These are phyloP conservation scores for Puccinia coronata DNA, from an alignment of 1,284 basidiomycete genomes.

Conservation along the genomic window DNA sequence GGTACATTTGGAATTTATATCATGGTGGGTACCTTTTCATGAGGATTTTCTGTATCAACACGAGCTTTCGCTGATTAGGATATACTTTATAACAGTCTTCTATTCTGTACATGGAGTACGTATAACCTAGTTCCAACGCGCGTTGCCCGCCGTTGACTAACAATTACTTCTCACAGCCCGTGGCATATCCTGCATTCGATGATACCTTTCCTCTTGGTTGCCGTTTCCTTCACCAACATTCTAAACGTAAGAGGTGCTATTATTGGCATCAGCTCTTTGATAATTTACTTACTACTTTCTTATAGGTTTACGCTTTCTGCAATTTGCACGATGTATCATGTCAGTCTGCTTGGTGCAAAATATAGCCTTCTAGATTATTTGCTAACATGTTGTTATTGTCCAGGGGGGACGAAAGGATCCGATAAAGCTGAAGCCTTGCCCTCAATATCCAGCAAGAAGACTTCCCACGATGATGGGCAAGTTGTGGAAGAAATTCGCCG, in stretches of 20 bases:
- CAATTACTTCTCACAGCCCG: constrained; percentile 63
- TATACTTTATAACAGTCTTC: constrained; percentile 21
- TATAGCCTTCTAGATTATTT: neutral
- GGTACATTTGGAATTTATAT: constrained; percentile 72
- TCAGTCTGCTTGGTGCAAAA: neutral
- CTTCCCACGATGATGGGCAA: constrained; percentile 69
- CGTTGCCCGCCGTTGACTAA: neutral
- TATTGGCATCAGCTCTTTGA: neutral
- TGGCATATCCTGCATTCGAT: constrained; percentile 93
- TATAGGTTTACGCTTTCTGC: constrained; percentile 89
- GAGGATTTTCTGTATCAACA: neutral
- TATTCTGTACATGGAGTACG: constrained; percentile 48
- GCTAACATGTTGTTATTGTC: neutral
- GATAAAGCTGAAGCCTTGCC: constrained; percentile 93
- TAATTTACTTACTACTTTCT: neutral
- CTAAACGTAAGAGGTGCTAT: constrained; percentile 60
- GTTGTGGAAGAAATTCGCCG: constrained; percentile 60
- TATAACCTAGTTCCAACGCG: neutral
- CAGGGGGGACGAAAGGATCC: constrained; percentile 91
- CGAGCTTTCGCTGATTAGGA: neutral
- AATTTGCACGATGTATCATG: constrained; percentile 72
- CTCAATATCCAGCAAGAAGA: constrained; percentile 78
- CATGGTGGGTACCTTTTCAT: constrained; percentile 9
- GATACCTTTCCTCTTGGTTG: constrained; percentile 64
- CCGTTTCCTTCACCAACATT: constrained; percentile 88